Percentiles rank a stretch among this genome's conserved stretches.
phyloP scores from a whole-genome alignment of 73 alveolate species.

The Tetrahymena elliotti region DNA sequence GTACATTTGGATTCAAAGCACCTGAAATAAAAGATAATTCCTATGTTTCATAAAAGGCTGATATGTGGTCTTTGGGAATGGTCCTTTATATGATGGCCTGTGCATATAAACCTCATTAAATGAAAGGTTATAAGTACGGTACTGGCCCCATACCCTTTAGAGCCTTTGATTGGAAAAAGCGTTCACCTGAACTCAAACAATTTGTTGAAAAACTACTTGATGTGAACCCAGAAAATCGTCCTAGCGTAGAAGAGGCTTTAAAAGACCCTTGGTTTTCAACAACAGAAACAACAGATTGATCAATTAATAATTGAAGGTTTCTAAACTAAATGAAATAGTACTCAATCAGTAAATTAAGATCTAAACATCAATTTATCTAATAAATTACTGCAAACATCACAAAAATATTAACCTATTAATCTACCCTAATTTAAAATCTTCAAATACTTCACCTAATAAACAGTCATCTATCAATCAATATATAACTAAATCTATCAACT shows the following conservation, averaged over 20 bases:
- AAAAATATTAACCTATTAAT: not conserved
- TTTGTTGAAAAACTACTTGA: conserved; percentile 3
- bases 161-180: conserved; percentile 60
- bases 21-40: conserved; percentile 56
- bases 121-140: conserved; percentile 36
- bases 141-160: conserved; percentile 67
- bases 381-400: not conserved
- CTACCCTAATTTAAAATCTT: too few species aligned
- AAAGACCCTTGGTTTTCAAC: not conserved
- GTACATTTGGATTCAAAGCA: conserved; percentile 62
- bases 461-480: not conserved
- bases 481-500: not conserved
- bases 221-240: conserved; percentile 33
- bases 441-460: not conserved
- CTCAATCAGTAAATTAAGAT: too few species aligned
- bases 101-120: conserved; percentile 70
- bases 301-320: not conserved
- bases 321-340: too few species aligned
- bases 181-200: conserved; percentile 38
- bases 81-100: conserved; percentile 56
- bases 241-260: conserved; percentile 17
- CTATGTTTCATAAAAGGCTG: conserved; percentile 27
- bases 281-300: not conserved
- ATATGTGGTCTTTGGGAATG: conserved; percentile 75
- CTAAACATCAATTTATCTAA: too few species aligned